These are phyloP conservation scores for Tanacetum coccineum DNA, from an alignment of 129 eudicot species.

Conservation along the genomic window DNA sequence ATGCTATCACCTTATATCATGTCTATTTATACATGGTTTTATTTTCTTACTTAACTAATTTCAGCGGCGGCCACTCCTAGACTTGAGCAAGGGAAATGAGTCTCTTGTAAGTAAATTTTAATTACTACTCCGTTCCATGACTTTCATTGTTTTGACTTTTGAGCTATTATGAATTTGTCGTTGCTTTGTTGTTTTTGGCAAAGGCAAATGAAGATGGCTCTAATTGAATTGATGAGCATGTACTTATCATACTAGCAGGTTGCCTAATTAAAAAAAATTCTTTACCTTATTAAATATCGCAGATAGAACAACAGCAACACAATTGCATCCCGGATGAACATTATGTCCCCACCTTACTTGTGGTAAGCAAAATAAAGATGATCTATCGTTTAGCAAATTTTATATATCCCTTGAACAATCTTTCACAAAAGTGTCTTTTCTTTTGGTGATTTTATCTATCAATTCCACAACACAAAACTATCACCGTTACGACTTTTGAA, in stretches of 20 bases:
- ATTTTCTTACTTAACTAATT: background rate
- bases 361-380: constrained; percentile 33
- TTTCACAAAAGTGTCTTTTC: too few species aligned
- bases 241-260: background rate
- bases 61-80: constrained; percentile 43
- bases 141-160: too few species aligned
- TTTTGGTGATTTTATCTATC: too few species aligned
- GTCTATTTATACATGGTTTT: constrained; percentile 3
- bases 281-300: background rate
- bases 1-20: too few species aligned
- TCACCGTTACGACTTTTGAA: too few species aligned
- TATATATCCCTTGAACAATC: too few species aligned
- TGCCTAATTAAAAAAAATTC: background rate
- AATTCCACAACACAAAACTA: too few species aligned
- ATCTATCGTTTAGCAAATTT: too few species aligned
- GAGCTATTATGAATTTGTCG: too few species aligned
- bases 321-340: constrained; percentile 58
- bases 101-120: constrained; percentile 34
- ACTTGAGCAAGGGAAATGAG: constrained; percentile 40
- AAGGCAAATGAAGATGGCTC: too few species aligned
- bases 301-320: constrained; percentile 39
- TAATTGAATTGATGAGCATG: too few species aligned
- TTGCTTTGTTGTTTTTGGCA: too few species aligned
- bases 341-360: constrained; percentile 46
- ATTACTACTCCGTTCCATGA: background rate